Evolutionary conservation across 179 eudicot genomes (phyloP), one percentile per base, ranked within the genome.

Genomic region (Silene noctiflora): DNA sequence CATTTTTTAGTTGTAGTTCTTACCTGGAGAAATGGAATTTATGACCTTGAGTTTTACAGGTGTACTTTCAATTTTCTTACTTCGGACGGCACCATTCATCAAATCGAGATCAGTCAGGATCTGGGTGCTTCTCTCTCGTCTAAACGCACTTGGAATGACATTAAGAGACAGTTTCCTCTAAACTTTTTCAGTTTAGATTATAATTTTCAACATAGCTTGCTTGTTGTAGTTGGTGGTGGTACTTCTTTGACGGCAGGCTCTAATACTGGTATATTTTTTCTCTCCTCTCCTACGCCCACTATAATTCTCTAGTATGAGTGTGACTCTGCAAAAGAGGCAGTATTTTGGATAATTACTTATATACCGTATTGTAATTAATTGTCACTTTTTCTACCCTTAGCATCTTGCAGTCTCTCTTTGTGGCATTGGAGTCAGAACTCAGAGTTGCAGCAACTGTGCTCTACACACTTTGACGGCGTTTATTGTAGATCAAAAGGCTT

Each of bases 41-140:
- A n/a, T 56, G 77, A 6, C 60, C 62, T 46, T 79, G 65, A 69
- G 70, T 77, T 84, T 79, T 80, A 21, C 92, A 95, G 99, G 90
- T 93, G 97, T 85, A 83, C 77, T 85, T 95, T 95, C 86, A 85
- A 83, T 39, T 76, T 95, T 77, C 85, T 93, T 81, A 84, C 84
- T 75, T 88, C 99, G 60, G 98, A 93, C 83, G 97, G 98, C 59
- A 84, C 85, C 16, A 82, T 89, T 83, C 92, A 89, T 80, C 86
- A 84, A 72, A 84, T 95, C 19, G 99, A 95, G 86, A 85, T 93
- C 76, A 85, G 90, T 77, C 92, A 90, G 84, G 91, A 94, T 84
- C 90, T 88, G 51, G 80, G 74, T 77, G 90, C 92, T 48, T 87
- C 92, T 60, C 78, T 92, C 76, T 88, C 87, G 20, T 85, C 93